Evolutionary conservation across 805 yeast species (phyloP), one percentile per base, ranked within the genome.

Genomic region (Candida odintsovae): DNA sequence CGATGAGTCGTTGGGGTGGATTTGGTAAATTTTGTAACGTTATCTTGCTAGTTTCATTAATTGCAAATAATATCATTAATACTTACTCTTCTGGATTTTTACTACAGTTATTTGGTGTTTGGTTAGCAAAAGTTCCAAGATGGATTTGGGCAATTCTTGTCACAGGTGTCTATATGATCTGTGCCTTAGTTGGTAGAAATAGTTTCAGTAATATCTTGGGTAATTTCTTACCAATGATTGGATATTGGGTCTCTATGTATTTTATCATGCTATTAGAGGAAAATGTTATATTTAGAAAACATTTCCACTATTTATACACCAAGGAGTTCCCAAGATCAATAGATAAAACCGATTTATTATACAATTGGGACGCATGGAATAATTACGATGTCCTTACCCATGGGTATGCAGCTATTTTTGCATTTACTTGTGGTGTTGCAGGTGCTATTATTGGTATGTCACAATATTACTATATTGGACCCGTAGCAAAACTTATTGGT

Each of bases 371-470:
- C 10, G 75, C 77, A 29, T 89, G 96, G 94, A 78, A 88, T 61
- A 77, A 82, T 52, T 70, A 69, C 38, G 61, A 60, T 6, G 70
- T 72, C 16, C 71, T 87, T 52, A 85, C 95, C 0, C 68, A 74
- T 46, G 94, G 96, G 2, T 68, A 70, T 42, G 95, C 96, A 1
- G 84, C 95, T 0, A 65, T 82, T 3, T 55, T 73, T 21, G 75
- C 90, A 1, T 87, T 87, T 55, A 55, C 77, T 3, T 66, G 75
- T 45, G 96, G 96, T 39, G 82, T 82, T 16, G 85, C 78, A 0
- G 96, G 95, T 40, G 95, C 88, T 1, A 87, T 85, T 3, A 68
- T 88, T 20, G 95, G 96, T 7, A 89, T 89, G 97, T 75, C 86
- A 21, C 97, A 89, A 63, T 85, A 81, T 7, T 89, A 89, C 64